Base-by-base conservation (phyloP, 1,139 yeast genomes). In the Meyerozyma sp. region DNA sequence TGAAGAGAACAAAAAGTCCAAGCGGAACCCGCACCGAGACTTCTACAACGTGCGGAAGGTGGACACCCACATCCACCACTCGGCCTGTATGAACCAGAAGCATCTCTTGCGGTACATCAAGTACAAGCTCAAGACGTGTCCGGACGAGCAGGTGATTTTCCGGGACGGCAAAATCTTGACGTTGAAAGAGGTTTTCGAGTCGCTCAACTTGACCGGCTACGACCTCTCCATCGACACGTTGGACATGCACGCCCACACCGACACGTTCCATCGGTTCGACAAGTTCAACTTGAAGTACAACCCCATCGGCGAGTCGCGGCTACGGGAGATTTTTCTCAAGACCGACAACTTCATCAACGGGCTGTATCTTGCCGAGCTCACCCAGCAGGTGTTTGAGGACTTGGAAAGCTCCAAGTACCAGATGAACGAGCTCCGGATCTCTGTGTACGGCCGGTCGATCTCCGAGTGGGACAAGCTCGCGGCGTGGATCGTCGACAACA, bases 181-280 rank as follows among this genome's bases (percentile, higher is more conserved):
- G 0, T 74, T 94, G 51, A 77, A 75, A 14, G 84, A 93, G 59
- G 98, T 94, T 41, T 94, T 94, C 66, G 78, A 90, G 58, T 90
- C 98, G 34, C 76, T 94, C 61, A 83, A 89, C 45, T 73, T 94
- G 49, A 84, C 96, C 0, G 98, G 97, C 1, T 94, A 94, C 61
- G 98, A 94, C 61, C 72, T 94, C 49, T 86, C 95, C 45, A 93
- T 94, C 56, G 99, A 94, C 58, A 93, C 98, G 1, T 77, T 94
- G 53, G 98, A 94, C 65, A 94, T 94, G 99, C 99, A 94, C 65
- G 97, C 99, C 3, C 98, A 94, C 63, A 88, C 93, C 49, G 98
- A 94, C 60, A 85, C 98, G 0, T 94, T 94, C 77, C 98, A 94
- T 65, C 78, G 98, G 56, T 94, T 94, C 60, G 99, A 94, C 66